Percentiles rank a stretch among this genome's conserved stretches.
These are phyloP conservation scores for Ophiognomonia clavigignenti-juglandacearum DNA, from an alignment of 2,329 filamentous ascomycete species.

Conservation along the genomic window DNA sequence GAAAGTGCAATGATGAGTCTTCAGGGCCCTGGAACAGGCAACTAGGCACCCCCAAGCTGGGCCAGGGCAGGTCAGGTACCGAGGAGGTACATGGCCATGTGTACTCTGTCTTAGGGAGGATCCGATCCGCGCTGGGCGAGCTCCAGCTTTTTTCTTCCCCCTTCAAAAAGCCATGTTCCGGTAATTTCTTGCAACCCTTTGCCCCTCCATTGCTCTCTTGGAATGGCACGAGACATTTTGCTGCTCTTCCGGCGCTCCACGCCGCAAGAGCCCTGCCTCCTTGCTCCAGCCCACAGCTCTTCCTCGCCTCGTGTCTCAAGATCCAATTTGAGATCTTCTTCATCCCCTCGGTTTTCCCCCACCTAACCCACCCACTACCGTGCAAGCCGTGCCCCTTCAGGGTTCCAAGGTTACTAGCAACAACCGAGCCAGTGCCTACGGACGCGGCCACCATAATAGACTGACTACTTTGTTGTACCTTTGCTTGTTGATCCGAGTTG, in stretches of 20 bases:
- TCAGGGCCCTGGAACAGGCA: neutral
- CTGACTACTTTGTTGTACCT: too few relatives aligned
- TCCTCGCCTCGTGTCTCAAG: neutral
- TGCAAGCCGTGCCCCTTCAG: too few relatives aligned
- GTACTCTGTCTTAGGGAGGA: neutral
- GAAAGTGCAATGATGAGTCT: too few relatives aligned
- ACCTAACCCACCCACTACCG: too few relatives aligned
- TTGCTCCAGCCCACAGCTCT: conserved; percentile 4
- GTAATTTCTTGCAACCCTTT: conserved; percentile 26
- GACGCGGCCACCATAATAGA: too few relatives aligned
- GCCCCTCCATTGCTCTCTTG: conserved; percentile 28
- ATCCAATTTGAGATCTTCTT: too few relatives aligned
- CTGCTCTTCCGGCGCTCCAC: conserved; percentile 31
- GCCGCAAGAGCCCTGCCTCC: conserved; percentile 28
- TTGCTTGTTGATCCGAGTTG: too few relatives aligned
- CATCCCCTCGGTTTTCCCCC: too few relatives aligned
- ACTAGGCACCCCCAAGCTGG: neutral
- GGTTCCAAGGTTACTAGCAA: too few relatives aligned
- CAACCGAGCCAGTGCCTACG: too few relatives aligned
- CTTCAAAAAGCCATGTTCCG: conserved; percentile 35
- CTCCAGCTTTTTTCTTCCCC: conserved; percentile 12
- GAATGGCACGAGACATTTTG: conserved; percentile 37
- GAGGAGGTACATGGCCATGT: neutral
- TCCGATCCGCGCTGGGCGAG: conserved; percentile 2
- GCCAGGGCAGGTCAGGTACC: neutral